Evolutionary conservation across 2,329 filamentous ascomycete species (phyloP), one percentile per base, ranked within the genome.

Genomic region (Dendrostoma leiphaemia): DNA sequence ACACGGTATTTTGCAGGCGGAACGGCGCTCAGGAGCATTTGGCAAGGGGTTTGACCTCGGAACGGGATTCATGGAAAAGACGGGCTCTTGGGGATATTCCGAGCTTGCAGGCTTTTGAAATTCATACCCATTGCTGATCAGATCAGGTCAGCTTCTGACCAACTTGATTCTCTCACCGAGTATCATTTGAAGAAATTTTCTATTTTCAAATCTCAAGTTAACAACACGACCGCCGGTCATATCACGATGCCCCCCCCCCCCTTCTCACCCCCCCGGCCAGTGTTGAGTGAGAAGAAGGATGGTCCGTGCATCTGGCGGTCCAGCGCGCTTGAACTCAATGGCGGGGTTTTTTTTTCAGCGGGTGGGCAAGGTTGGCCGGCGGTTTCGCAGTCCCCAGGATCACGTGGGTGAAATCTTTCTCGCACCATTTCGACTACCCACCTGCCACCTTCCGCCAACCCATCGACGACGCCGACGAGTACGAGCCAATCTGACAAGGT

Each of bases 371-470:
- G n/a, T n/a, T n/a, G n/a, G n/a, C n/a, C 41, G 50, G 24, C 47
- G 12, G 40, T 28, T 40, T 47, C 31, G n/a, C 51, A 21, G 6
- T 38, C 34, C 24, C 35, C 12, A 34, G 41, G 52, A 55, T 58
- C 56, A 58, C 56, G 56, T 58, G 56, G 56, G 48, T 13, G 35
- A 52, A 45, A 47, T 54, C 48, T 54, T 47, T 49, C 45, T 41
- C 48, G 38, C 46, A 58, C 53, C 50, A 38, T 40, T 47, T 44
- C 38, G 29, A 29, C 45, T 49, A 45, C n/a, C 45, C 37, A 56
- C 50, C 45, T 44, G 31, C 32, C 49, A 44, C 37, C 55, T 34
- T n/a, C 21, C 48, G 32, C 19, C 26, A 41, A 48, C 43, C 23
- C 52, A 57, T 40, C 48, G 40, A 55, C 44, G 48, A 51, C 48